Base-by-base conservation (phyloP, 257 asterid genomes). In the Cinchona pubescens region DNA sequence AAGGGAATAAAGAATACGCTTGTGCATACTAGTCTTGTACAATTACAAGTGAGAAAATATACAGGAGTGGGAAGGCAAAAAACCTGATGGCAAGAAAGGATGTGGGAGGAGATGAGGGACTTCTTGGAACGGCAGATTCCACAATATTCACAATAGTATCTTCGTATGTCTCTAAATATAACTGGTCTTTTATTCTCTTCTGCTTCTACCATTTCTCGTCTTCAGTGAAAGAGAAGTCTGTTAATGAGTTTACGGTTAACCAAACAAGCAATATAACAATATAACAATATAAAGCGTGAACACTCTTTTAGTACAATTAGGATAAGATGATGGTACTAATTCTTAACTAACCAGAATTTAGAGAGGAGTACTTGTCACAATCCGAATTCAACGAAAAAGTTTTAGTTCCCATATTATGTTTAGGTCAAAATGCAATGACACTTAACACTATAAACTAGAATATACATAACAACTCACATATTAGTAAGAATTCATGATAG, bases 71-170 rank as follows among this genome's bases (percentile, higher is more conserved):
- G 6, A 14, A 74, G 3, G 25, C 55, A n/a, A 67, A 45, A n/a
- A 23, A 91, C 98, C 91, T 86, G 79, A 51, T 95, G 99, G 51
- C 81, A 73, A 21, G 88, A 60, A 3, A 73, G 84, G 56, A 95
- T 76, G 79, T 95, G 99, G 34, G 92, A 78, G 53, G 95, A 74
- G 64, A 95, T 85, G 2, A 95, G 85, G 16, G 91, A 46, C 79
- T 92, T 95, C 86, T 95, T 95, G 38, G 98, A 95, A 37, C 99
- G 94, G 86, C 89, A 88, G 40, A 92, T 65, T 13, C 98, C 98
- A 83, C 98, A 95, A 80, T 67, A 95, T 42, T 95, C 87, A 69
- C 99, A 94, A 71, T 81, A 83, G 65, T 92, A 94, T 45, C 93
- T 80, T 62, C 98, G 82, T 2, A 94, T 88, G 69, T 92, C 97